Base-by-base conservation (phyloP, 2,329 filamentous ascomycete genomes). In the Cadophora luteo-olivacea region DNA sequence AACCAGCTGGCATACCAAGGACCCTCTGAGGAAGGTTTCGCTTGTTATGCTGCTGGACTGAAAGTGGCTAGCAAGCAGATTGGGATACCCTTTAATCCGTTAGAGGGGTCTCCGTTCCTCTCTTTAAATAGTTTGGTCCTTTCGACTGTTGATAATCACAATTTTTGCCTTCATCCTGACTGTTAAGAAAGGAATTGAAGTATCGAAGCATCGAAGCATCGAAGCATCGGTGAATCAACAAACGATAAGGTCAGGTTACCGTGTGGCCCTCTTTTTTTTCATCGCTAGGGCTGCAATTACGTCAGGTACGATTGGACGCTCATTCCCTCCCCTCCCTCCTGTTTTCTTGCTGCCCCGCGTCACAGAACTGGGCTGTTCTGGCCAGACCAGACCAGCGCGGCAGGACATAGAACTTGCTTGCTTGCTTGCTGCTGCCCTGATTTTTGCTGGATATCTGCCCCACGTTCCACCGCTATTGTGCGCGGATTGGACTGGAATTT, bases 261-360 rank as follows among this genome's bases (percentile, higher is more conserved):
- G 7, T 45, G 41, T 14, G 12, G 8, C 36, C 8, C 36, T 38
- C 36, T 19, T 36, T 55, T 22, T 7, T 19, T 36, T 55, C 12
- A 32, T 33, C 52, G 51, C 14, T n/a, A 8, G 52, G n/a, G 54
- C 55, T 38, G 32, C 33, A 61, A 61, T 61, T 61, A 61, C 58
- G 58, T 61, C 58, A 61, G 58, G 58, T 61, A 61, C 58, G 58
- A 61, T 61, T 61, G 58, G 58, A 61, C 36, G 24, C 36, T 24
- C 25, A 24, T 11, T 52, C 14, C 5, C 49, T 52, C 14, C 14
- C 52, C 29, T 36, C 24, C 24, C 16, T 19, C 51, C 51, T 54
- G 51, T n/a, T 36, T 36, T 19, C 14, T 61, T n/a, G 11, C 36
- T 32, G 24, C 41, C 36, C 41, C 58, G 36, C 58, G 58, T 61